phyloP scores from a whole-genome alignment of 1,139 yeast species.

The Debaryomyces sp. region DNA sequence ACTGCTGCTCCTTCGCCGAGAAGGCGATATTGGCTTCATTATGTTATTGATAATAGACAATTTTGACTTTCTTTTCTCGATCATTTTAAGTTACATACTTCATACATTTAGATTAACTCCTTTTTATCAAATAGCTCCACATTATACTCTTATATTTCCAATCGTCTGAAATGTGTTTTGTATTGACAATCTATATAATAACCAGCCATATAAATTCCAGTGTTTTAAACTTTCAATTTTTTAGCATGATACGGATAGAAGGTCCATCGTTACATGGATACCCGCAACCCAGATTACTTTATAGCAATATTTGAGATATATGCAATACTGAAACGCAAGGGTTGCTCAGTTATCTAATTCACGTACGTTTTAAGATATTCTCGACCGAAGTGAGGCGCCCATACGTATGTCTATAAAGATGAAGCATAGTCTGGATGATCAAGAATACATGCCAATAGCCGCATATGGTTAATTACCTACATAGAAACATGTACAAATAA shows the following conservation, averaged over 20 bases:
- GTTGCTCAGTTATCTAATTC: not conserved
- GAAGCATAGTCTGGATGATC: not conserved
- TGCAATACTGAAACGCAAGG: slow-evolving; percentile 2
- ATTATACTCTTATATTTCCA: not conserved
- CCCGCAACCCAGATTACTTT: not conserved
- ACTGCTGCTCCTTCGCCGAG: not conserved
- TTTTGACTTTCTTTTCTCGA: not conserved
- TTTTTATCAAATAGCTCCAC: not conserved
- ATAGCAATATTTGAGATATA: not conserved
- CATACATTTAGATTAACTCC: not conserved
- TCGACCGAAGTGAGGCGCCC: not conserved
- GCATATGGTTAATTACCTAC: not conserved
- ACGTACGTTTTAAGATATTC: not conserved
- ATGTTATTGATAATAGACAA: not conserved
- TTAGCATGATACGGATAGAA: not conserved
- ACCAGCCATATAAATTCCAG: not conserved
- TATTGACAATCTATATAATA: not conserved
- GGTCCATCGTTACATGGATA: not conserved
- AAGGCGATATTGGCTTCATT: not conserved
- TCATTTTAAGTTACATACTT: not conserved
- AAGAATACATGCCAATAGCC: not conserved
- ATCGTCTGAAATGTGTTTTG: not conserved
- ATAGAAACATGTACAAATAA: not conserved
- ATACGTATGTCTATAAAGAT: not conserved
- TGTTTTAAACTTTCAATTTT: not conserved